A percentile compares a stretch with the other conserved stretches of the same genome.
Evolutionary conservation across 257 asterid genomes (phyloP).

Genomic region (Penstemon newberryi): DNA sequence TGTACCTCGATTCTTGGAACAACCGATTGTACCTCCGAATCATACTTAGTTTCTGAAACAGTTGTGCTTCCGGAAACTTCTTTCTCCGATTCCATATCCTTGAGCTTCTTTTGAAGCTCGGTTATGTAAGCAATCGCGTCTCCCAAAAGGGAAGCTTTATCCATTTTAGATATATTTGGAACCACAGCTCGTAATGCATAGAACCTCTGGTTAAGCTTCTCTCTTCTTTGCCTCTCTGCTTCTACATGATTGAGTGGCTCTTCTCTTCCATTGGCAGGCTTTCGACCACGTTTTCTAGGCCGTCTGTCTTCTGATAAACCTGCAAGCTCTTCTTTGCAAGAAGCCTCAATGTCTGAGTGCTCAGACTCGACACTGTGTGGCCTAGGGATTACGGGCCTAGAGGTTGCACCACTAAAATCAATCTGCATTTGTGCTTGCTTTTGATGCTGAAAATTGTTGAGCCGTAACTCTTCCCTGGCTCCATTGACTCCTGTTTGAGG

Average conservation of each 20-base stretch:
- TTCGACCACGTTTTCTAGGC: constrained; percentile 88
- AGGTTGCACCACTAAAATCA: constrained; percentile 62
- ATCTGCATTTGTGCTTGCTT: constrained; percentile 69
- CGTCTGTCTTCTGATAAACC: constrained; percentile 52
- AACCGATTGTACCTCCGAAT: constrained; percentile 27
- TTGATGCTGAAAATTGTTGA: constrained; percentile 45
- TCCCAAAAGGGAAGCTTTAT: constrained; percentile 91
- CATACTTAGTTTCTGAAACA: constrained; percentile 39
- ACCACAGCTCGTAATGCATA: constrained; percentile 90
- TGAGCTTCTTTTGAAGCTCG: constrained; percentile 81
- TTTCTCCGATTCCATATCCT: constrained; percentile 65
- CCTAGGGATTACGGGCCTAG: constrained; percentile 38
- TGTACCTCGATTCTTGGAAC: constrained; percentile 47
- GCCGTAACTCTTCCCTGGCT: constrained; percentile 45
- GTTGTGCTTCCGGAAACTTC: constrained; percentile 35
- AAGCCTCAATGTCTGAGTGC: constrained; percentile 63
- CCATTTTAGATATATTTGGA: constrained; percentile 91
- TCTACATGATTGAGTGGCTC: constrained; percentile 93
- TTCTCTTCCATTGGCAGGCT: constrained; percentile 89
- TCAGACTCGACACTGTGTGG: constrained; percentile 55
- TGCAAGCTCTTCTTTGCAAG: constrained; percentile 49
- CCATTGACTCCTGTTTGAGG: constrained; percentile 44
- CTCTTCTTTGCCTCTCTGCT: constrained; percentile 91
- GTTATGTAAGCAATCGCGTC: constrained; percentile 94
- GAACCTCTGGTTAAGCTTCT: constrained; percentile 86